These are phyloP conservation scores for Pseudopithomyces chartarum DNA, from an alignment of 2,329 filamentous ascomycete genomes.

Conservation along the genomic window DNA sequence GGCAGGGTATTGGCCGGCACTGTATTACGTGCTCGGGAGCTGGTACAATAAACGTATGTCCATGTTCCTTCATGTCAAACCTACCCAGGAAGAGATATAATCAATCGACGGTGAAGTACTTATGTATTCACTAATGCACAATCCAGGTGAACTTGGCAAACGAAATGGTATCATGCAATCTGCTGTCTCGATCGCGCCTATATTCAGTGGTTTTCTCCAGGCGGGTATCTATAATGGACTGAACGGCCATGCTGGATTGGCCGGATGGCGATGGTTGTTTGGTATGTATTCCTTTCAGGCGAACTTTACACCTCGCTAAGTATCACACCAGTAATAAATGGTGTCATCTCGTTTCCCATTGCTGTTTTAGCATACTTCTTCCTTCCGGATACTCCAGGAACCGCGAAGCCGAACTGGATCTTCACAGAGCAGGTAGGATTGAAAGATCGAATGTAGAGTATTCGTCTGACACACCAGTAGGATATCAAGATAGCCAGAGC, in stretches of 20 bases:
- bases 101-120: too few relatives aligned
- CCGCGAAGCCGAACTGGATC: conserved; percentile 20
- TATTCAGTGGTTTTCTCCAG: conserved; percentile 49
- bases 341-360: conserved; percentile 22
- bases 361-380: conserved; percentile 23
- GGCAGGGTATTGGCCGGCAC: conserved; percentile 19
- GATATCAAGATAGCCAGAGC: conserved; percentile 14
- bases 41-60: conserved; percentile 36
- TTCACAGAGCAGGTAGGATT: conserved; percentile 20
- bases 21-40: conserved; percentile 35
- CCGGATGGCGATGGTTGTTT: conserved; percentile 36
- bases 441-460: not conserved
- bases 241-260: conserved; percentile 62
- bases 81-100: too few relatives aligned
- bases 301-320: not conserved
- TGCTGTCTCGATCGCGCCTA: conserved; percentile 18
- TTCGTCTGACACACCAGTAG: conserved; percentile 9
- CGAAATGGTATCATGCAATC: conserved; percentile 23
- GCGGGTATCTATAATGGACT: conserved; percentile 60
- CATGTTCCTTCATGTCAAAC: not conserved
- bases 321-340: conserved; percentile 20
- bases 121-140: not conserved
- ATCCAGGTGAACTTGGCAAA: conserved; percentile 18
- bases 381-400: conserved; percentile 21
- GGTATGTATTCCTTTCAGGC: not conserved